Evolutionary conservation across 495 filamentous ascomycete genomes (phyloP), one percentile per base, ranked within the genome.

Genomic region (Parachaetomium inaequale): DNA sequence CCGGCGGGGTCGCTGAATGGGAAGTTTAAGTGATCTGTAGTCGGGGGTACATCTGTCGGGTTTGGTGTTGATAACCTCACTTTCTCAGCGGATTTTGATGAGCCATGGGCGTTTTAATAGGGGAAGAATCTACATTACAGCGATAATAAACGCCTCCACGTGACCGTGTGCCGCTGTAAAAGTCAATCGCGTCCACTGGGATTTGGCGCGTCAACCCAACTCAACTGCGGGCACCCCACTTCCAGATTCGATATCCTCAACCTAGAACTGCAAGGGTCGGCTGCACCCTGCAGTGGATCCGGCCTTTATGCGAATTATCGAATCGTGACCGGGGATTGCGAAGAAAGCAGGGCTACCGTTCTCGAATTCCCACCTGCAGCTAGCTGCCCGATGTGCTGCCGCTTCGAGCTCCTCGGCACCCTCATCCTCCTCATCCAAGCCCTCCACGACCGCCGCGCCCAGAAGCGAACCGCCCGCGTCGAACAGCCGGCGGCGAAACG

Each of bases 381-480:
- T 23, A 31, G 55, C 55, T 21, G 29, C 55, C 56, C 54, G 42
- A 74, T 74, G 72, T 74, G 71, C 59, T 82, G 79, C 70, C 78
- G 79, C 7, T 79, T 78, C 64, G 79, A 82, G 64, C 72, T 78
- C 51, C 68, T 82, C 42, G 79, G 79, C 46, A 79, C 75, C 50
- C 65, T 81, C 8, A 74, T 82, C 43, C 74, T 82, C 47, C 62
- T 79, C 55, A 58, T 74, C 61, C 77, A 80, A 64, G 70, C 75
- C 55, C 68, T 82, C 46, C 71, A 67, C 67, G 60, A 73, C 59
- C 68, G 66, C 45, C 34, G 42, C 15, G 53, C 62, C 31, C 49
- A 52, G 52, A 52, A 46, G 49, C 36, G 55, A 17, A 45, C 52
- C 10, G 52, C 23, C 26, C 29, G 32, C 26, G 19, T 36, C 6